Evolutionary conservation across 2,329 filamentous ascomycete genomes (phyloP).

Genomic region (Ceratocystis harringtonii): DNA sequence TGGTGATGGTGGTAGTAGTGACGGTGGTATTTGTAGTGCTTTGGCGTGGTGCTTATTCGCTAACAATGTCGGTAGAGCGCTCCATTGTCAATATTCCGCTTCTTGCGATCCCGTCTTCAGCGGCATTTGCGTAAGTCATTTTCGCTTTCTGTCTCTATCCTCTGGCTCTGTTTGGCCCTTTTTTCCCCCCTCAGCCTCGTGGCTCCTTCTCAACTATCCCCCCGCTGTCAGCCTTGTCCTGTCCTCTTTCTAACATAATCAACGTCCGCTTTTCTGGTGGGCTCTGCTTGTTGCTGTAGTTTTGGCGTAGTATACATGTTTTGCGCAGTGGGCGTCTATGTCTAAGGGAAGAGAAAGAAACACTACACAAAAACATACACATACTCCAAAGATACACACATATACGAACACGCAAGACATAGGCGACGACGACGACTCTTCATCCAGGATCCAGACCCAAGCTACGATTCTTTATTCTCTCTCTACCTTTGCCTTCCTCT

Average conservation of each 20-base stretch:
- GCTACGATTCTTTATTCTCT: neutral
- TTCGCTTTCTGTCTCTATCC: neutral
- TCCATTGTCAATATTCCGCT: slow-evolving; percentile 61
- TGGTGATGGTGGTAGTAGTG: too few species aligned
- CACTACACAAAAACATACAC: neutral
- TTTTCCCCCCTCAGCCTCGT: slow-evolving; percentile 2
- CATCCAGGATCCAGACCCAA: slow-evolving; percentile 16
- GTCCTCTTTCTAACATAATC: slow-evolving; percentile 4
- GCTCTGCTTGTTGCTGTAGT: slow-evolving; percentile 31
- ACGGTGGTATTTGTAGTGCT: too few species aligned
- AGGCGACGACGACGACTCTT: slow-evolving; percentile 22
- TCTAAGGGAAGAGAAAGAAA: slow-evolving; percentile 37
- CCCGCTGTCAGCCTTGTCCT: slow-evolving; percentile 16
- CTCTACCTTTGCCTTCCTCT: neutral
- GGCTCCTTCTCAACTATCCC: neutral
- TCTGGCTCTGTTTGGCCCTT: neutral
- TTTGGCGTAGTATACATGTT: slow-evolving; percentile 97
- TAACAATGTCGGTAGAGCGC: slow-evolving; percentile 44
- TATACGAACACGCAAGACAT: slow-evolving; percentile 19
- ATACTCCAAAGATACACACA: neutral
- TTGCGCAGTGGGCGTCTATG: slow-evolving; percentile 96
- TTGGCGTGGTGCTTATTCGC: neutral
- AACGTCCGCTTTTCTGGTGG: slow-evolving; percentile 18
- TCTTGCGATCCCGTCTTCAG: slow-evolving; percentile 71
- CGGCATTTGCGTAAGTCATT: slow-evolving; percentile 68